Conservation (phyloP, 441 rosid species). For the Erodium trifolium region DNA sequence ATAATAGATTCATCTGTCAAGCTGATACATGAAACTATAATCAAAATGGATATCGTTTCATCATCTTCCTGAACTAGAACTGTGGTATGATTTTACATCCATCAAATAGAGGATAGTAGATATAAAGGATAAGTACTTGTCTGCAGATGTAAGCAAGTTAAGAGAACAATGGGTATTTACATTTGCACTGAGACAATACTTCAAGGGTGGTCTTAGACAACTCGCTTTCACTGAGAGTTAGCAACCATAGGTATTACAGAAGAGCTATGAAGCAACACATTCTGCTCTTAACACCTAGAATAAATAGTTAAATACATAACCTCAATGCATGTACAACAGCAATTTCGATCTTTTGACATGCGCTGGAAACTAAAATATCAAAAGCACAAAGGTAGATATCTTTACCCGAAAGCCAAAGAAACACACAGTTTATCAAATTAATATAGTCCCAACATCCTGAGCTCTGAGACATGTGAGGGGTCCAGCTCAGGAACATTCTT, state of each 20-base stretch:
- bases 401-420: constrained; percentile 22
- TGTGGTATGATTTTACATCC: neutral
- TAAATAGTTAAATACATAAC: neutral
- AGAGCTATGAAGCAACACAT: neutral
- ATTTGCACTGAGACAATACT: neutral
- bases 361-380: neutral
- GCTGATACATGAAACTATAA: neutral
- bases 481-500: constrained; percentile 77
- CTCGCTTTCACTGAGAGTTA: neutral
- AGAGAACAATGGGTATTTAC: neutral
- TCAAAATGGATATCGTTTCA: neutral
- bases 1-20: neutral
- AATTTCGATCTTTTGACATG: neutral
- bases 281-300: neutral
- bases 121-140: neutral
- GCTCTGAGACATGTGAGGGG: constrained; percentile 74
- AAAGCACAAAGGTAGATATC: constrained; percentile 7
- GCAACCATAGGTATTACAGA: neutral
- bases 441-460: constrained; percentile 90
- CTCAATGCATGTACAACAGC: neutral
- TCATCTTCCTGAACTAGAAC: neutral
- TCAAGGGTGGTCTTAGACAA: neutral
- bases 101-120: neutral
- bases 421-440: constrained; percentile 25
- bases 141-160: neutral